phyloP scores from a whole-genome alignment of 768 basidiomycete genomes.

The Punctularia strigosozonata region DNA sequence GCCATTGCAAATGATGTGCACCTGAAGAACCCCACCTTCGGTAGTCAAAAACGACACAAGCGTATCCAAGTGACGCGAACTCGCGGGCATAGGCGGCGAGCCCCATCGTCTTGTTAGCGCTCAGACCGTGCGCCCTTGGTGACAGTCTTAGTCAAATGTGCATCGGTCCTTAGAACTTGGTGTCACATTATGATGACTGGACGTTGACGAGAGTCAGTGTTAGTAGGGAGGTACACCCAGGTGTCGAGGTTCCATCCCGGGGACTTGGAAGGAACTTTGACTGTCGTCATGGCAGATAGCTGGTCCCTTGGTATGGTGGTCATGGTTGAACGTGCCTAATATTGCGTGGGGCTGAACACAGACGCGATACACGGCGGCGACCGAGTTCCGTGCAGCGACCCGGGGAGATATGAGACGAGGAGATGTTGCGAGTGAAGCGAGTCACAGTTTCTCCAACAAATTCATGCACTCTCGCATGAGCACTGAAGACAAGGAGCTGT shows the following conservation, averaged over 20 bases:
- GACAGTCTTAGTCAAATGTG: not conserved
- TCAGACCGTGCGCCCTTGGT: conserved; percentile 23
- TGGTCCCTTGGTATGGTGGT: no score
- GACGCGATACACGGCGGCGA: no score
- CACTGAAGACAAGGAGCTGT: no score
- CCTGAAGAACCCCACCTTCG: conserved; percentile 26
- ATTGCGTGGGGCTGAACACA: no score
- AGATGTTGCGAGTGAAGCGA: no score
- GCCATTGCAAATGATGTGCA: conserved; percentile 3
- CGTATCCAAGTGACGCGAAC: conserved; percentile 20
- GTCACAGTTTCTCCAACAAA: no score
- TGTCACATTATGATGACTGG: conserved; percentile 21
- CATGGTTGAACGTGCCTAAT: no score
- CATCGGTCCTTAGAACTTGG: not conserved
- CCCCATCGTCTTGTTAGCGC: conserved; percentile 20
- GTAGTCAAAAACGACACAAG: conserved; percentile 25
- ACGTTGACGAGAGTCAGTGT: conserved; percentile 2
- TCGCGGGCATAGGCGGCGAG: conserved; percentile 18
- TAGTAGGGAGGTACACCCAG: conserved; percentile 21
- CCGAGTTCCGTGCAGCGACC: no score
- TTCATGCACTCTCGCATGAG: no score
- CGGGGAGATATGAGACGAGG: no score
- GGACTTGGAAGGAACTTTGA: conserved; percentile 21
- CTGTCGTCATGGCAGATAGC: no score
- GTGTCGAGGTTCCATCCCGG: conserved; percentile 22